phyloP scores from a whole-genome alignment of 768 basidiomycete species.

The Lyophyllum shimeji region DNA sequence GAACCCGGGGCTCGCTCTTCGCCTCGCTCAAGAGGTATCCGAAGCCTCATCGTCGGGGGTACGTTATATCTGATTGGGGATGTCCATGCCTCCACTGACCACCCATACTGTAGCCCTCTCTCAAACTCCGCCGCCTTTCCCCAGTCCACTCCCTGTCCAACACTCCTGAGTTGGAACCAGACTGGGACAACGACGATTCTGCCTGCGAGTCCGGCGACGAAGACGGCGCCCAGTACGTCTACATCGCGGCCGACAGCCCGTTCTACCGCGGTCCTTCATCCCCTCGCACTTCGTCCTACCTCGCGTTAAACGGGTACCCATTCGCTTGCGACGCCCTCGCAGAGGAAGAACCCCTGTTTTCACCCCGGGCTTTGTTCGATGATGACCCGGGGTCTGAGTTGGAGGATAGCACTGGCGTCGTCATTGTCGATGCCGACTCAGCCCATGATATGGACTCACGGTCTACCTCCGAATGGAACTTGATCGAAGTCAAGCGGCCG shows the following conservation, averaged over 20 bases:
- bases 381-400: not conserved
- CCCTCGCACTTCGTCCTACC: slow-evolving; percentile 25
- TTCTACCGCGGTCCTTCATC: slow-evolving; percentile 33
- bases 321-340: slow-evolving; percentile 24
- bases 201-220: slow-evolving; percentile 12
- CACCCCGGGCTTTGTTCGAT: slow-evolving; percentile 6
- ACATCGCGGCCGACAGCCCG: slow-evolving; percentile 36
- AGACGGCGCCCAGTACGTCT: slow-evolving; percentile 34
- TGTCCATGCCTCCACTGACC: not conserved
- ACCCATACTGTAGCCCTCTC: slow-evolving; percentile 2
- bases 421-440: not conserved
- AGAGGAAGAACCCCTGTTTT: slow-evolving; percentile 20
- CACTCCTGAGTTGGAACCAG: slow-evolving; percentile 18
- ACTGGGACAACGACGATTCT: slow-evolving; percentile 15
- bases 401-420: not conserved
- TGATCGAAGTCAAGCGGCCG: not conserved
- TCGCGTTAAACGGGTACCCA: slow-evolving; percentile 26
- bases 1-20: slow-evolving; percentile 18
- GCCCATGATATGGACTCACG: not conserved
- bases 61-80: not conserved
- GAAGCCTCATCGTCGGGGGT: slow-evolving; percentile 1
- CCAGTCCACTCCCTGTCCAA: slow-evolving; percentile 12
- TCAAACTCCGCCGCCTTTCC: slow-evolving; percentile 5
- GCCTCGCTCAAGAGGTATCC: slow-evolving; percentile 4
- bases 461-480: not conserved